These are phyloP conservation scores for Rubus idaeus DNA, from an alignment of 306 rosid genomes.

Conservation along the genomic window DNA sequence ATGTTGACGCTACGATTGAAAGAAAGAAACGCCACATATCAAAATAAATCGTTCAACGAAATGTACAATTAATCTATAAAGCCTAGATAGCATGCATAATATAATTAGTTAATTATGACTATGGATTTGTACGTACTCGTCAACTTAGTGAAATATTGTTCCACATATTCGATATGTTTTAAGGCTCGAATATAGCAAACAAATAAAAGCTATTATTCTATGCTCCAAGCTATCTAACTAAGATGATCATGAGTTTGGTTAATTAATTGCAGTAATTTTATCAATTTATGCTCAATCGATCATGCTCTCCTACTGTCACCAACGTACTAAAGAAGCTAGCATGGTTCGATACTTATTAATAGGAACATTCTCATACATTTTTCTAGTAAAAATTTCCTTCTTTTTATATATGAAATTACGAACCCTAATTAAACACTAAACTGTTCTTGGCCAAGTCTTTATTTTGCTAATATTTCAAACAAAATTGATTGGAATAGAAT, in stretches of 20 bases:
- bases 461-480: no score
- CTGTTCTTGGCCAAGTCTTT: no score
- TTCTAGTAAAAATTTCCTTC: not conserved
- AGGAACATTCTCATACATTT: not conserved
- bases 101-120: not conserved
- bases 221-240: not conserved
- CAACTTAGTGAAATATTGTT: not conserved
- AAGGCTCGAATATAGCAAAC: constrained; percentile 2
- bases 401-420: no score
- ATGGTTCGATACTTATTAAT: no score
- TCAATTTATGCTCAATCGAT: not conserved
- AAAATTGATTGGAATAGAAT: no score
- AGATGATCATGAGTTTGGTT: not conserved
- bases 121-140: not conserved
- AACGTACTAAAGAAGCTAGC: not conserved
- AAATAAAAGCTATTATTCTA: not conserved
- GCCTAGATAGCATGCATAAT: not conserved
- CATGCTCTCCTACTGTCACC: not conserved
- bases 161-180: constrained; percentile 7
- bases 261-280: no score
- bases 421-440: no score
- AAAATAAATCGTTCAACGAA: not conserved
- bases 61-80: not conserved
- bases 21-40: not conserved
- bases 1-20: not conserved